These are phyloP conservation scores for Barnettozyma californica DNA, from an alignment of 805 yeast species.

Conservation along the genomic window DNA sequence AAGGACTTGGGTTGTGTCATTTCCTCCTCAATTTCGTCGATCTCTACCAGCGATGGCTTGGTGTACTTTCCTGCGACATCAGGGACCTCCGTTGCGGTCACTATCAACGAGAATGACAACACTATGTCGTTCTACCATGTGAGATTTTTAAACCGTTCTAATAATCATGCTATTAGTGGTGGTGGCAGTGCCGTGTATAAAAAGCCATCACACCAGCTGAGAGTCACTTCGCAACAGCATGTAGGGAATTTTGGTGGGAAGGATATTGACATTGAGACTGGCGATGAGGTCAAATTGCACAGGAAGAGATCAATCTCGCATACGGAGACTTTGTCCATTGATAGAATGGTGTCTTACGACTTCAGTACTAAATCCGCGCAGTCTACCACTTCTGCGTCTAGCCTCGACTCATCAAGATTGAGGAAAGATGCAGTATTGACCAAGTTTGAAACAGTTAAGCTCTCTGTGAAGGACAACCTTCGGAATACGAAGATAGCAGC, in stretches of 20 bases:
- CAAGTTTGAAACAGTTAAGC: slow-evolving; percentile 40
- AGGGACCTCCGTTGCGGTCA: slow-evolving; percentile 45
- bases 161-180: neutral
- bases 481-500: slow-evolving; percentile 32
- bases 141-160: slow-evolving; percentile 32
- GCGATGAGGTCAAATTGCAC: slow-evolving; percentile 15
- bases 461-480: slow-evolving; percentile 29
- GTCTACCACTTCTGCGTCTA: slow-evolving; percentile 36
- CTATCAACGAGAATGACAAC: slow-evolving; percentile 44
- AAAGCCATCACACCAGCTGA: slow-evolving; percentile 19
- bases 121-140: slow-evolving; percentile 51
- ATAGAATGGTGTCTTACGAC: slow-evolving; percentile 40
- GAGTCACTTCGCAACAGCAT: slow-evolving; percentile 9
- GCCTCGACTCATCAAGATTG: slow-evolving; percentile 29
- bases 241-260: neutral
- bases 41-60: slow-evolving; percentile 53
- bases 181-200: slow-evolving; percentile 6
- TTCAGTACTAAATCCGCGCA: slow-evolving; percentile 39
- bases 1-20: slow-evolving; percentile 68
- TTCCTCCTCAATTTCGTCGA: slow-evolving; percentile 63
- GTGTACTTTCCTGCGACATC: slow-evolving; percentile 46
- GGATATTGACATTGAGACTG: slow-evolving; percentile 4
- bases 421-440: slow-evolving; percentile 71
- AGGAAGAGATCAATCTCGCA: slow-evolving; percentile 31
- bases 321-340: slow-evolving; percentile 37